Evolutionary conservation across 2,329 filamentous ascomycete genomes (phyloP).

Genomic region (Clonostachys rhizophaga): DNA sequence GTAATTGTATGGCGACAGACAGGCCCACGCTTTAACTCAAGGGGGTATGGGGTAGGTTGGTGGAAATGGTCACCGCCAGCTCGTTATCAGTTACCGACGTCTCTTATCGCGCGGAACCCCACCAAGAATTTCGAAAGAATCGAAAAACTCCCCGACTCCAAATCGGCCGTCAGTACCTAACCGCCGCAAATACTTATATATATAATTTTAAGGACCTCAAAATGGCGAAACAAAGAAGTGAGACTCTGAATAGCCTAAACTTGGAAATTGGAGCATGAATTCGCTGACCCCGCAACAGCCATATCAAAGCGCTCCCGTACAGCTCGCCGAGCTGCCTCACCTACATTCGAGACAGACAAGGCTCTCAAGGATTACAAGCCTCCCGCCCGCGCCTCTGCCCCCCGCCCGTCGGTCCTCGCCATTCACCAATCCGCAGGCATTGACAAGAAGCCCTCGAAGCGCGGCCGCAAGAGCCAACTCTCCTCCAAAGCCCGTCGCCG

Average conservation of each 20-base stretch:
- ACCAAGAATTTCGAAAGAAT: not conserved
- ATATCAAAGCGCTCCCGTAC: conserved; percentile 69
- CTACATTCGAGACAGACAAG: conserved; percentile 67
- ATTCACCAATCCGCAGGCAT: conserved; percentile 65
- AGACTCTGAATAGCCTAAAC: not conserved
- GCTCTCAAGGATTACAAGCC: conserved; percentile 57
- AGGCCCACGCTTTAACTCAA: no score
- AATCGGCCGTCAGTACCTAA: not conserved
- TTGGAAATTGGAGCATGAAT: no score
- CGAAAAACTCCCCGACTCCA: not conserved
- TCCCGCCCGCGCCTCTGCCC: conserved; percentile 34
- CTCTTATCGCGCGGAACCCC: not conserved
- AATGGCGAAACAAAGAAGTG: conserved; percentile 25
- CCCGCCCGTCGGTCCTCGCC: conserved; percentile 63
- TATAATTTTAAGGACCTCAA: conserved; percentile 2
- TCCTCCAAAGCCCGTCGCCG: conserved; percentile 51
- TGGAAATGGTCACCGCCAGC: not conserved
- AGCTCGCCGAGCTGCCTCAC: conserved; percentile 67
- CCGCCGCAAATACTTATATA: not conserved
- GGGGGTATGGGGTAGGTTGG: no score
- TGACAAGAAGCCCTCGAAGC: conserved; percentile 64
- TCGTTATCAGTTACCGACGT: not conserved
- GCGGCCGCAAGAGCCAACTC: conserved; percentile 45
- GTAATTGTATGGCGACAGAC: no score
- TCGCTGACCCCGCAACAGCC: conserved; percentile 27